Conservation (phyloP, 495 filamentous ascomycete species). For the Aeminium ludgeri region DNA sequence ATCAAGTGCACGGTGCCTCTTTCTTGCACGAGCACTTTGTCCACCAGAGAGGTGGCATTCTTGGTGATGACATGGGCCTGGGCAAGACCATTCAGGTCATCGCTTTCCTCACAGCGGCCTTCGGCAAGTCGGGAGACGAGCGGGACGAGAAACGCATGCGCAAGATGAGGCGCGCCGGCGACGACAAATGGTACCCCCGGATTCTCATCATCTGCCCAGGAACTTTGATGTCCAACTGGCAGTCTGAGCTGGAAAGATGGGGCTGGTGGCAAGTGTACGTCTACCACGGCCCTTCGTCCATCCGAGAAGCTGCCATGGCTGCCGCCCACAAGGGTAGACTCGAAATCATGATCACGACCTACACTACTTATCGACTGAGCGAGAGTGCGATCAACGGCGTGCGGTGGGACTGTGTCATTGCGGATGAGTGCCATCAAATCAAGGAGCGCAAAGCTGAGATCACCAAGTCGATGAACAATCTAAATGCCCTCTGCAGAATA, state of each 20-base stretch:
- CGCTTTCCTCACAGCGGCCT: conserved; percentile 80
- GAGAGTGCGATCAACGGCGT: conserved; percentile 64
- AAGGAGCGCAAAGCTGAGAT: conserved; percentile 65
- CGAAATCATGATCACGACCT: conserved; percentile 90
- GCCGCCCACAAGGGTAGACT: conserved; percentile 57
- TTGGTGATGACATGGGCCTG: conserved; percentile 94
- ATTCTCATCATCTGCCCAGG: conserved; percentile 81
- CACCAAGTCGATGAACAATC: conserved; percentile 73
- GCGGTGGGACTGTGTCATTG: conserved; percentile 91
- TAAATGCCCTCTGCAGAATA: conserved; percentile 86
- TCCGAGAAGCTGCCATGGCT: conserved; percentile 54
- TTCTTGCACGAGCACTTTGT: conserved; percentile 86
- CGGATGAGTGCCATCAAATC: conserved; percentile 87
- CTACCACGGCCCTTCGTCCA: conserved; percentile 50
- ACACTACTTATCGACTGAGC: conserved; percentile 66
- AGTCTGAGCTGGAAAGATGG: conserved; percentile 68
- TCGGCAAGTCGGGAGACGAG: conserved; percentile 88
- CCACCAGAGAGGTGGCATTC: conserved; percentile 76
- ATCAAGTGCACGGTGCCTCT: conserved; percentile 70
- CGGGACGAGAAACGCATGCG: conserved; percentile 81
- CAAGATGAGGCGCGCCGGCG: conserved; percentile 49
- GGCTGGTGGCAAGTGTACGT: conserved; percentile 86
- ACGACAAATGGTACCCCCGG: conserved; percentile 62
- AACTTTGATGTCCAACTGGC: conserved; percentile 79
- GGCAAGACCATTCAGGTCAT: conserved; percentile 97